Conservation (phyloP, 2,329 filamentous ascomycete species). For the Fusarium staphyleae region DNA sequence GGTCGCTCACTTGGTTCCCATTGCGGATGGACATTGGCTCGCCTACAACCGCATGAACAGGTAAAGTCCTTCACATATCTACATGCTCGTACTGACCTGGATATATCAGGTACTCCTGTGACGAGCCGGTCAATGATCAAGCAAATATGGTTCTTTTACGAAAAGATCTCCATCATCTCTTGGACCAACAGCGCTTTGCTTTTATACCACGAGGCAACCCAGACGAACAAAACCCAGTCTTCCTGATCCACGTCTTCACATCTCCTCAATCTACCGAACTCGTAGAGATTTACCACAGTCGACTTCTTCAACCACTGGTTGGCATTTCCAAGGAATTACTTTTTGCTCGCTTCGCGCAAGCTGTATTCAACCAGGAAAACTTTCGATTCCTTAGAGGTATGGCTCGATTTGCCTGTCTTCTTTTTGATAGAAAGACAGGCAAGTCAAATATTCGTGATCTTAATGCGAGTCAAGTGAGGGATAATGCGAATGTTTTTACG, state of each 20-base stretch:
- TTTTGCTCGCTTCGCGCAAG: constrained; percentile 1
- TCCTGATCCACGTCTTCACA: neutral
- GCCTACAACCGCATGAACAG: neutral
- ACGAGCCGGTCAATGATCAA: neutral
- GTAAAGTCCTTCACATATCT: too few species aligned
- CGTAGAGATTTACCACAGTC: neutral
- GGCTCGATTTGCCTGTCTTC: too few species aligned
- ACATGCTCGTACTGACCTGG: neutral
- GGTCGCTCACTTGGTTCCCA: constrained; percentile 3
- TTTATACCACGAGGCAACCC: neutral
- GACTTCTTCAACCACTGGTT: neutral
- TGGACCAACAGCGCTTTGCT: constrained; percentile 2
- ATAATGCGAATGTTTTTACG: neutral
- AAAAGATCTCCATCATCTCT: constrained; percentile 3
- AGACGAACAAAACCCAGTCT: neutral
- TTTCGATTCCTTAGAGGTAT: neutral
- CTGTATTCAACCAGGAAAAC: neutral
- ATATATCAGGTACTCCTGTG: neutral
- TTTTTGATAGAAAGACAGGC: neutral
- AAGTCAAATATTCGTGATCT: neutral
- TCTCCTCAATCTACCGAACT: neutral
- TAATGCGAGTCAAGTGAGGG: neutral
- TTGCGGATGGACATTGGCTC: constrained; percentile 1
- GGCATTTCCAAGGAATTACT: neutral
- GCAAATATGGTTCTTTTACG: neutral